Evolutionary conservation across 2,329 filamentous ascomycete species (phyloP).

Genomic region (Penicillium sp.): DNA sequence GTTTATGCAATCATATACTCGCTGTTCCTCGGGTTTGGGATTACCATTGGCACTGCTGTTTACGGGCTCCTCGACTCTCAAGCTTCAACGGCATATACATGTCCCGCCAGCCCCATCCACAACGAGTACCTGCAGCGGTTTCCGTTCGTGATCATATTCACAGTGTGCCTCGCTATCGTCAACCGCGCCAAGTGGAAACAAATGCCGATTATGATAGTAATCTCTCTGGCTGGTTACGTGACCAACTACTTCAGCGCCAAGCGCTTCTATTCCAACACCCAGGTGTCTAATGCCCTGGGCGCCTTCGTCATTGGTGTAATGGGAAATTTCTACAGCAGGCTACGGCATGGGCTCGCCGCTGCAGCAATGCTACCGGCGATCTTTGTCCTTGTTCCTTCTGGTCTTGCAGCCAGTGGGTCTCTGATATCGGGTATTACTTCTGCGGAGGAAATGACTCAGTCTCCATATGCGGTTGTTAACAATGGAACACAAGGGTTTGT

Average conservation of each 20-base stretch:
- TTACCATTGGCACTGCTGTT: constrained; percentile 64
- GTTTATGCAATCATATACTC: constrained; percentile 74
- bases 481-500: constrained; percentile 29
- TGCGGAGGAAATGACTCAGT: constrained; percentile 53
- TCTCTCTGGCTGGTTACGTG: constrained; percentile 70
- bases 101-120: constrained; percentile 50
- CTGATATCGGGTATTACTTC: constrained; percentile 57
- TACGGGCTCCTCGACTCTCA: constrained; percentile 60
- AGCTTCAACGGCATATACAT: constrained; percentile 51
- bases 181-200: constrained; percentile 81
- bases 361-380: constrained; percentile 84
- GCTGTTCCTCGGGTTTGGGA: constrained; percentile 69
- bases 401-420: constrained; percentile 56
- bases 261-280: constrained; percentile 66
- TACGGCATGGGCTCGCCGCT: constrained; percentile 73
- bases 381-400: constrained; percentile 65
- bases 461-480: constrained; percentile 19
- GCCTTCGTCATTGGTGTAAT: constrained; percentile 73
- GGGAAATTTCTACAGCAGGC: constrained; percentile 73
- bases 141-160: constrained; percentile 70
- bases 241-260: constrained; percentile 71
- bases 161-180: constrained; percentile 71
- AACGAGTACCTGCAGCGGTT: constrained; percentile 55
- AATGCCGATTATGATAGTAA: constrained; percentile 70
- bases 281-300: constrained; percentile 74